phyloP scores from a whole-genome alignment of 2,329 filamentous ascomycete genomes.

The Epichloe uncinata region DNA sequence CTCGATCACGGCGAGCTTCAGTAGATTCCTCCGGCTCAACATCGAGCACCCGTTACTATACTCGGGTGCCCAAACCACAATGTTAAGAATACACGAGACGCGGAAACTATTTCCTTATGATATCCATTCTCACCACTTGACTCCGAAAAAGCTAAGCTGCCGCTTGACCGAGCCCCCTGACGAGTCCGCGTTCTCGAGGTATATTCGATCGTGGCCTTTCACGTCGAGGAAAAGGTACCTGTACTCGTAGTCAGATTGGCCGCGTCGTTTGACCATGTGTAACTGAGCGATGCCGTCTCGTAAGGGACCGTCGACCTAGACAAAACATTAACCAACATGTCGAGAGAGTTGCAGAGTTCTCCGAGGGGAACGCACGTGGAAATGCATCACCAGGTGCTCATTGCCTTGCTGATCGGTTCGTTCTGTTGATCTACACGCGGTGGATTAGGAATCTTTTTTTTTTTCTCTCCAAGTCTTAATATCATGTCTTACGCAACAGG shows the following conservation, averaged over 20 bases:
- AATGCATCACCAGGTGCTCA: constrained; percentile 74
- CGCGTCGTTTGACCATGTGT: constrained; percentile 59
- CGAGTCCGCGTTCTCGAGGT: constrained; percentile 47
- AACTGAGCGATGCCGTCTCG: constrained; percentile 62
- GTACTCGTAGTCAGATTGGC: constrained; percentile 60
- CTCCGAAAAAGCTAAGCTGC: constrained; percentile 45
- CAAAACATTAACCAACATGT: not conserved
- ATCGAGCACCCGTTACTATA: not conserved
- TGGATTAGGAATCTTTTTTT: not conserved
- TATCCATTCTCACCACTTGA: constrained; percentile 34
- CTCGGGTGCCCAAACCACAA: no score
- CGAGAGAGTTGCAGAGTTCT: not conserved
- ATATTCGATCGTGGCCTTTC: constrained; percentile 52
- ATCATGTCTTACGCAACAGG: constrained; percentile 39
- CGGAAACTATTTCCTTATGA: no score
- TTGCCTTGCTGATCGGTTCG: constrained; percentile 61
- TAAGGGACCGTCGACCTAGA: constrained; percentile 60
- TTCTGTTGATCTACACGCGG: constrained; percentile 40
- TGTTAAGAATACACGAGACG: no score
- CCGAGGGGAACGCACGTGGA: constrained; percentile 45
- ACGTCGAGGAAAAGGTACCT: constrained; percentile 70
- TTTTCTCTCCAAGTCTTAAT: no score
- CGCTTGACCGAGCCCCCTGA: constrained; percentile 23
- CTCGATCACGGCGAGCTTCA: no score
- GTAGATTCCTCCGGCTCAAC: not conserved